These are phyloP conservation scores for Botryobasidium botryosum DNA, from an alignment of 768 basidiomycete species.

Conservation along the genomic window DNA sequence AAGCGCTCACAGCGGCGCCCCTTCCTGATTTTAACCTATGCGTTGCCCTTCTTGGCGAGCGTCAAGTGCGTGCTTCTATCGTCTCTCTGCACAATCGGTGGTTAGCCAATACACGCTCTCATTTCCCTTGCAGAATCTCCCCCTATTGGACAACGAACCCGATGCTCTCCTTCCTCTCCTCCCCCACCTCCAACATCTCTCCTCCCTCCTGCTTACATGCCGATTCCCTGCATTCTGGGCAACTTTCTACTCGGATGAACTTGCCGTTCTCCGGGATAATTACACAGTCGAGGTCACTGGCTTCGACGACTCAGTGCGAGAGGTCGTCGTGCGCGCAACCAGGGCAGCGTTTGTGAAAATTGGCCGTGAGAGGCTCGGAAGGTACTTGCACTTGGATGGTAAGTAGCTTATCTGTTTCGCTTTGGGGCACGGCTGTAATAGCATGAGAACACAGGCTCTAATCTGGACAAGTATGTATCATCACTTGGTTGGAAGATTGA, in stretches of 20 bases:
- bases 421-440: background rate
- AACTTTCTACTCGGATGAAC: conserved; percentile 48
- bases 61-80: conserved; percentile 18
- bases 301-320: conserved; percentile 68
- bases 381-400: conserved; percentile 58
- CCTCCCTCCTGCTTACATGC: conserved; percentile 61
- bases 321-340: conserved; percentile 61
- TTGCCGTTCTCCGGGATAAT: conserved; percentile 63
- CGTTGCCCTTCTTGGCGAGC: conserved; percentile 78
- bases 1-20: conserved; percentile 69
- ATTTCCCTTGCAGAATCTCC: background rate
- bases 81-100: background rate
- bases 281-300: conserved; percentile 72
- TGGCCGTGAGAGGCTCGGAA: conserved; percentile 42
- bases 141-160: conserved; percentile 29
- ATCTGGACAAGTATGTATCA: conserved; percentile 40
- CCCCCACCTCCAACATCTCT: conserved; percentile 47
- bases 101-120: background rate
- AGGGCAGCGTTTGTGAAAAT: conserved; percentile 66
- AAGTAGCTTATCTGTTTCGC: conserved; percentile 2
- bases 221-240: conserved; percentile 80
- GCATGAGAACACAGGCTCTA: conserved; percentile 26
- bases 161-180: conserved; percentile 62
- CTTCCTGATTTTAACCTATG: conserved; percentile 91
- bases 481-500: conserved; percentile 54